A percentile compares a stretch with the other conserved stretches of the same genome.
Evolutionary conservation across 352 stramenopile genomes (phyloP).

Genomic region (Phytopythium chamaehyphon): DNA sequence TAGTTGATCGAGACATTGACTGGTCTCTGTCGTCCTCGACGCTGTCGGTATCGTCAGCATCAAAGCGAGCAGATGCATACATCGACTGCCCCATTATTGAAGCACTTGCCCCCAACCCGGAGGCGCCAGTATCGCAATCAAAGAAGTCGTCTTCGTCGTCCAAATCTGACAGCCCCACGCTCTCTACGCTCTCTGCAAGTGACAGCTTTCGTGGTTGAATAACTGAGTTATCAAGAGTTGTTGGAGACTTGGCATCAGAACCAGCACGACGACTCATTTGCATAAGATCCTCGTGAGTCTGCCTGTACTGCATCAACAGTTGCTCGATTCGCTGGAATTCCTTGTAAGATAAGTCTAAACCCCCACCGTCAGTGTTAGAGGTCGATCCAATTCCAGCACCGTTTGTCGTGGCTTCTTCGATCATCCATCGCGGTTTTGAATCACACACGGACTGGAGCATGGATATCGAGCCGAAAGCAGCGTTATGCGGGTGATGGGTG

Average conservation of each 20-base stretch:
- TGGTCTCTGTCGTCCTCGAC: constrained; percentile 11
- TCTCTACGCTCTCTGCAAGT: constrained; percentile 74
- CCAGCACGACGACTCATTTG: constrained; percentile 13
- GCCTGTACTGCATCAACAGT: constrained; percentile 72
- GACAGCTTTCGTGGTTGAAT: constrained; percentile 51
- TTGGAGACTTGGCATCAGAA: constrained; percentile 1
- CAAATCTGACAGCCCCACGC: constrained; percentile 74
- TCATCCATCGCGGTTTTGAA: constrained; percentile 50
- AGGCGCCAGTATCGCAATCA: constrained; percentile 64
- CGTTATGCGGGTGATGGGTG: constrained; percentile 13
- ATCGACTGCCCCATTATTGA: constrained; percentile 76
- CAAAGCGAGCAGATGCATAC: constrained; percentile 74
- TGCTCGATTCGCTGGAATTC: constrained; percentile 87
- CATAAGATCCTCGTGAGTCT: constrained; percentile 66
- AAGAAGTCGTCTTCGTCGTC: constrained; percentile 86
- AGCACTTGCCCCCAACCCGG: constrained; percentile 31
- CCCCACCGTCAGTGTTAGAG: too few species aligned
- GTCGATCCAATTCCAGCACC: constrained; percentile 6
- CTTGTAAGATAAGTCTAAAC: constrained; percentile 60
- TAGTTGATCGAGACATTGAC: constrained; percentile 24
- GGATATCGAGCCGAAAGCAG: constrained; percentile 22
- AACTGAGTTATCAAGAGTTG: constrained; percentile 12
- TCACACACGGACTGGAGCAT: constrained; percentile 83
- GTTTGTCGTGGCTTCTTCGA: constrained; percentile 13
- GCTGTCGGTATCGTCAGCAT: constrained; percentile 28